Conservation (phyloP, 2,329 filamentous ascomycete genomes). For the Alternaria sp. region DNA sequence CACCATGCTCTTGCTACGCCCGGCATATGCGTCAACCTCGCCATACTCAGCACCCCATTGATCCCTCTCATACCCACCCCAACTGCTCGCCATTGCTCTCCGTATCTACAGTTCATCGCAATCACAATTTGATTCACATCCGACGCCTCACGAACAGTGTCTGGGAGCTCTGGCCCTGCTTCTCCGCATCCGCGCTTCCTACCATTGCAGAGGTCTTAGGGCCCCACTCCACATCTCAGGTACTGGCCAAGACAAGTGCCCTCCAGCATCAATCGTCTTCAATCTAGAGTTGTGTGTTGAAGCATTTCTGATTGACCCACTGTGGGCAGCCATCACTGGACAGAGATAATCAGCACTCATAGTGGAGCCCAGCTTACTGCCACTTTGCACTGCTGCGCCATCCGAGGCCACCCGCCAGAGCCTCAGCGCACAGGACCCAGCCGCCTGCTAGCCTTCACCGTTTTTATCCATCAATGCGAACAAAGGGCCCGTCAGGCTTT, state of each 20-base stretch:
- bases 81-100: constrained; percentile 8
- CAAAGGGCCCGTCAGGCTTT: constrained; percentile 37
- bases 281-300: constrained; percentile 27
- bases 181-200: constrained; percentile 40
- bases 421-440: constrained; percentile 34
- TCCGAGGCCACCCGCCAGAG: constrained; percentile 35
- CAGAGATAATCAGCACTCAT: constrained; percentile 22
- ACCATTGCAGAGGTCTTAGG: constrained; percentile 41
- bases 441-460: constrained; percentile 25
- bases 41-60: constrained; percentile 8
- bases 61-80: constrained; percentile 13
- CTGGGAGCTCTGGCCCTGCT: constrained; percentile 44
- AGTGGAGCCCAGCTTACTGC: constrained; percentile 43
- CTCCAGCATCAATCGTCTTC: constrained; percentile 26
- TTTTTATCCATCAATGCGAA: constrained; percentile 25
- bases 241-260: constrained; percentile 27
- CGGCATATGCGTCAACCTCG: constrained; percentile 7
- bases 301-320: constrained; percentile 16
- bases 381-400: constrained; percentile 34
- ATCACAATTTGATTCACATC: constrained; percentile 8
- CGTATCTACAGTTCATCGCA: constrained; percentile 30
- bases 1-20: constrained; percentile 13
- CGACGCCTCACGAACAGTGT: constrained; percentile 42
- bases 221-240: constrained; percentile 30
- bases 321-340: constrained; percentile 26